Evolutionary conservation across 352 stramenopile species (phyloP).

Genomic region (Pythium chondricola): DNA sequence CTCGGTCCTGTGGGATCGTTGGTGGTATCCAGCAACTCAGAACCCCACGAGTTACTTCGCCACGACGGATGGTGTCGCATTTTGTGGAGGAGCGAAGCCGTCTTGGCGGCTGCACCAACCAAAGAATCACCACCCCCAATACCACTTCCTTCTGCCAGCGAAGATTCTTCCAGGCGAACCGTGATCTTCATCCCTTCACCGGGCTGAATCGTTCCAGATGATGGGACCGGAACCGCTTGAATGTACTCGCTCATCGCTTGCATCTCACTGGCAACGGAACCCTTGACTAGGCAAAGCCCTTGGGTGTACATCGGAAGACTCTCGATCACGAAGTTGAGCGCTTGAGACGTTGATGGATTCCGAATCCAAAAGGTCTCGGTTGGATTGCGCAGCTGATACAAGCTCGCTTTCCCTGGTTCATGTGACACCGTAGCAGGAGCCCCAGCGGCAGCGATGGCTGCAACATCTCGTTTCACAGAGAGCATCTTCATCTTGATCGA

Average conservation of each 20-base stretch:
- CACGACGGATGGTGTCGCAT: conserved; percentile 75
- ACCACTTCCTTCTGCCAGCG: conserved; percentile 16
- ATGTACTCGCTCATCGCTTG: conserved; percentile 75
- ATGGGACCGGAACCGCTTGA: conserved; percentile 63
- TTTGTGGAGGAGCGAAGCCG: conserved; percentile 45
- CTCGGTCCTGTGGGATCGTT: conserved; percentile 40
- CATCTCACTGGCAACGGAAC: conserved; percentile 45
- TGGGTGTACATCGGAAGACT: conserved; percentile 55
- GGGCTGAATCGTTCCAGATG: conserved; percentile 59
- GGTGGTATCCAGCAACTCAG: conserved; percentile 34
- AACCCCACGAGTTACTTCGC: conserved; percentile 81
- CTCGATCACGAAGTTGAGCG: conserved; percentile 72
- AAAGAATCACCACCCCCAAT: conserved; percentile 1
- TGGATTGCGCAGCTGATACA: conserved; percentile 63
- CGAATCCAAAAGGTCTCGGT: conserved; percentile 77
- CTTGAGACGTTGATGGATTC: conserved; percentile 60
- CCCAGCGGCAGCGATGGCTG: conserved; percentile 15
- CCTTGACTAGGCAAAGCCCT: conserved; percentile 62
- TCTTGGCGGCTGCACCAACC: conserved; percentile 1
- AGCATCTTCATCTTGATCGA: conserved; percentile 35
- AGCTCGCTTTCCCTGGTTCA: conserved; percentile 20
- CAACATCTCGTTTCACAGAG: conserved; percentile 10
- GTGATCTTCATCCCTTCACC: conserved; percentile 74
- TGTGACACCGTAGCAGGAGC: neutral
- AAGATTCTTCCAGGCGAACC: conserved; percentile 70